Evolutionary conservation across 768 basidiomycete species (phyloP), one percentile per base, ranked within the genome.

Genomic region (Infundibulicybe gibba): DNA sequence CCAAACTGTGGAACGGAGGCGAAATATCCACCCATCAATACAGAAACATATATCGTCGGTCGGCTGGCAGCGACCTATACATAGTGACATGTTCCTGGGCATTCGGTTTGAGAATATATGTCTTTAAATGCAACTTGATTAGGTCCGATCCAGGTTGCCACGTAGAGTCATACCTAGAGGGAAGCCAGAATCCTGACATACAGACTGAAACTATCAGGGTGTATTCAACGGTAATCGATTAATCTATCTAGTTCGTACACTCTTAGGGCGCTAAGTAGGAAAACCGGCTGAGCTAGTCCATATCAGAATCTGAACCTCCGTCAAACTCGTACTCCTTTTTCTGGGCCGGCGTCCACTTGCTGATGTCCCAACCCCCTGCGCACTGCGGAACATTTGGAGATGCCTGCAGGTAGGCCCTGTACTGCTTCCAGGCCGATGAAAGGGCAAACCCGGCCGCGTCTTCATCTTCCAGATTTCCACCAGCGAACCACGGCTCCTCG

Each of bases 21-120:
- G 9, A 90, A 85, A 65, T 89, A 91, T 59, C 66, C 75, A n/a
- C 65, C 87, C 1, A 71, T 91, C 44, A 85, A 79, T 43, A 79
- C 89, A 2, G 87, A 84, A 47, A 75, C 80, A 42, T 92, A 92
- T 51, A 88, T 93, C 49, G 79, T 90, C 19, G 78, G 85, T 19
- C 75, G 87, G 38, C 64, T 89, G 53, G 67, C 78, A 12, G 79
- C 66, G 40, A 85, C 83, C 9, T 84, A 83, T 54, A 61, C 66
- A 17, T 80, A 53, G 70, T 35, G 33, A 17, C 32, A 44, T 42
- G 25, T 25, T 25, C n/a, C 25, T 25, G 25, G 25, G 25, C 25
- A 4, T 25, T 25, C 4, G 25, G 8, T 25, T 8, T 25, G 8
- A 8, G 25, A 8, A 25, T 25, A 25, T 25, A 25, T 25, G 8